Evolutionary conservation across 768 basidiomycete species (phyloP).

Genomic region (Dacryopinax primogenitus): DNA sequence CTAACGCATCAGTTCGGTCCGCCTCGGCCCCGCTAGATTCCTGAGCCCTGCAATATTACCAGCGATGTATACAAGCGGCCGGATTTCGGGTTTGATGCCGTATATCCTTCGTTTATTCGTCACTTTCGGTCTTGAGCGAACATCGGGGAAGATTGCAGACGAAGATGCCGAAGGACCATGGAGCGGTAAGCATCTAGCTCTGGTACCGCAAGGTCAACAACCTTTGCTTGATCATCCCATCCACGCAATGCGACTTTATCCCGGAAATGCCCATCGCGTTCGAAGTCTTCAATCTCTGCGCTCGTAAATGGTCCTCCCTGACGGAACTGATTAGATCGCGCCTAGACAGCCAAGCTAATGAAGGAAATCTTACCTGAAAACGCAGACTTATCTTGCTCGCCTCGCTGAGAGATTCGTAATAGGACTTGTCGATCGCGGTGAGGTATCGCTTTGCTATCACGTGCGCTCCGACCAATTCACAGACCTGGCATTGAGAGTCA

Average conservation of each 20-base stretch:
- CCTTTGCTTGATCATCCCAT: constrained; percentile 16
- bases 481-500: background rate
- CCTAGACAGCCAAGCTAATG: constrained; percentile 9
- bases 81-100: background rate
- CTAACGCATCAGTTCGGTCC: background rate
- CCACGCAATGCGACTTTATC: constrained; percentile 15
- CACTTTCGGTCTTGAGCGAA: background rate
- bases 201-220: constrained; percentile 8
- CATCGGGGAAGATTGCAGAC: background rate
- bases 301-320: constrained; percentile 15
- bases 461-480: constrained; percentile 13
- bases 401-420: constrained; percentile 10
- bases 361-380: constrained; percentile 8
- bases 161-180: constrained; percentile 2
- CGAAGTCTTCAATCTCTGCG: constrained; percentile 13
- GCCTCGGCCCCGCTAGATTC: background rate
- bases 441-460: constrained; percentile 15
- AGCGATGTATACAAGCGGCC: background rate
- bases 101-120: background rate
- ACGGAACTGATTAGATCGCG: background rate
- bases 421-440: background rate
- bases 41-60: background rate
- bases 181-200: constrained; percentile 11
- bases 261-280: constrained; percentile 12
- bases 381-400: constrained; percentile 7